Conservation (phyloP, 75 land plant species). For the Pinus taeda region DNA sequence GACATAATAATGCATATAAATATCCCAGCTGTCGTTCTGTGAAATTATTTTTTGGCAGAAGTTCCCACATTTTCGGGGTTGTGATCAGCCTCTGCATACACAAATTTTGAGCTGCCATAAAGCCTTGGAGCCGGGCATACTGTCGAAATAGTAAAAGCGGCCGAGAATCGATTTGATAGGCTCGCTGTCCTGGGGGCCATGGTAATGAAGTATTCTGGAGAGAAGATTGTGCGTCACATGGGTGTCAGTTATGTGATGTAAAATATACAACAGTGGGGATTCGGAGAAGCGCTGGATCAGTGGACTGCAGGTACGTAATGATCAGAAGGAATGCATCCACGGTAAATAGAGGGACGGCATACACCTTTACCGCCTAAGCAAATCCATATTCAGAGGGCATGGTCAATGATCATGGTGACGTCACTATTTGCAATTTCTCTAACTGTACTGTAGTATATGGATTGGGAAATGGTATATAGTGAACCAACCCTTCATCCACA, state of each 20-base stretch:
- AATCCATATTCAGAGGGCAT: slow-evolving; percentile 29
- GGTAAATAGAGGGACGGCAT: slow-evolving; percentile 14
- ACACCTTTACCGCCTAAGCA: slow-evolving; percentile 43
- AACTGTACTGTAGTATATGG: no score
- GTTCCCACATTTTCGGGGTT: slow-evolving; percentile 31
- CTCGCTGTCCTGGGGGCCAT: slow-evolving; percentile 70
- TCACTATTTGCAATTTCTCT: slow-evolving; percentile 65
- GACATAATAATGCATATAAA: no score
- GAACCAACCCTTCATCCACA: no score
- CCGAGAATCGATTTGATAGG: slow-evolving; percentile 64
- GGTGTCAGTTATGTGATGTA: slow-evolving; percentile 71
- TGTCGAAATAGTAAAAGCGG: slow-evolving; percentile 57
- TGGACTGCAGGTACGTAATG: slow-evolving; percentile 78
- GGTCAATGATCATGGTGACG: slow-evolving; percentile 30
- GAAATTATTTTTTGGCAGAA: slow-evolving; percentile 51
- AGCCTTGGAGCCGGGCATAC: slow-evolving; percentile 56
- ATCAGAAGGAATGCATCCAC: slow-evolving; percentile 72
- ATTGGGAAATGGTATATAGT: no score
- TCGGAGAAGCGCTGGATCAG: slow-evolving; percentile 43
- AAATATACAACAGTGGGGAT: slow-evolving; percentile 66
- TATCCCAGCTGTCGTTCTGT: no score
- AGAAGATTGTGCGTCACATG: slow-evolving; percentile 72
- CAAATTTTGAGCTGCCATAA: slow-evolving; percentile 65
- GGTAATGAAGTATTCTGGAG: slow-evolving; percentile 84
- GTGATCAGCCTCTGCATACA: slow-evolving; percentile 57